A percentile compares a stretch with the other conserved stretches of the same genome.
Conservation (phyloP, 352 stramenopile genomes). For the Halophytophthora batemanensis region DNA sequence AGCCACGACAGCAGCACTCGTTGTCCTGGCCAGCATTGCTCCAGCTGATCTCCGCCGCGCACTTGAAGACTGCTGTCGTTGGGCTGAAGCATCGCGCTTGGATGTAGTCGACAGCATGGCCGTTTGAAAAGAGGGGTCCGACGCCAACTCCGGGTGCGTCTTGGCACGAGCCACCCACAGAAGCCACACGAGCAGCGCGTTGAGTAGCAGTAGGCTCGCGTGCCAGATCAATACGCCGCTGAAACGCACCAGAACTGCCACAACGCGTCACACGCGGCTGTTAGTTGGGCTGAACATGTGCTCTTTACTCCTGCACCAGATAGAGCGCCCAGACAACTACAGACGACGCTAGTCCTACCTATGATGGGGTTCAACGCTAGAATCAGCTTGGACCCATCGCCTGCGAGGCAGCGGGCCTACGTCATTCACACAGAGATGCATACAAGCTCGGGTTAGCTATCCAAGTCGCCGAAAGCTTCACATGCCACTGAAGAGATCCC, state of each 20-base stretch:
- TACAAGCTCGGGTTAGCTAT: conserved; percentile 3
- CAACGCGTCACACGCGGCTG: not conserved
- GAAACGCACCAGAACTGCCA: conserved; percentile 45
- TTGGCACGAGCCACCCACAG: conserved; percentile 34
- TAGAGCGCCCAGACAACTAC: not conserved
- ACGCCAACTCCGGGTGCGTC: not conserved
- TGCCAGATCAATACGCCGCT: conserved; percentile 24
- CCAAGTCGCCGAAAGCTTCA: not conserved
- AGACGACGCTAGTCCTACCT: conserved; percentile 11
- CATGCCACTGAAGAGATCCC: not conserved
- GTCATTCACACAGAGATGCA: not conserved
- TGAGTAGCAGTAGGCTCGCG: conserved; percentile 32
- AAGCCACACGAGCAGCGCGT: conserved; percentile 36
- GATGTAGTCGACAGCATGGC: not conserved
- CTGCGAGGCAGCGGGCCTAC: conserved; percentile 16
- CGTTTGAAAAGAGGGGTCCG: not conserved
- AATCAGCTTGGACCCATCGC: conserved; percentile 27
- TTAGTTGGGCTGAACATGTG: too few relatives aligned
- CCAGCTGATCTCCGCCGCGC: too few relatives aligned
- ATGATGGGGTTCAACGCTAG: conserved; percentile 42
- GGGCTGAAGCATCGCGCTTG: conserved; percentile 1
- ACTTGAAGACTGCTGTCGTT: not conserved
- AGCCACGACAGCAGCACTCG: not conserved
- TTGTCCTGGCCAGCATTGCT: too few relatives aligned
- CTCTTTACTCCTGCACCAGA: too few relatives aligned